These are phyloP conservation scores for Coemansia aciculifera DNA, from an alignment of 192 early-diverging fungal species.

Conservation along the genomic window DNA sequence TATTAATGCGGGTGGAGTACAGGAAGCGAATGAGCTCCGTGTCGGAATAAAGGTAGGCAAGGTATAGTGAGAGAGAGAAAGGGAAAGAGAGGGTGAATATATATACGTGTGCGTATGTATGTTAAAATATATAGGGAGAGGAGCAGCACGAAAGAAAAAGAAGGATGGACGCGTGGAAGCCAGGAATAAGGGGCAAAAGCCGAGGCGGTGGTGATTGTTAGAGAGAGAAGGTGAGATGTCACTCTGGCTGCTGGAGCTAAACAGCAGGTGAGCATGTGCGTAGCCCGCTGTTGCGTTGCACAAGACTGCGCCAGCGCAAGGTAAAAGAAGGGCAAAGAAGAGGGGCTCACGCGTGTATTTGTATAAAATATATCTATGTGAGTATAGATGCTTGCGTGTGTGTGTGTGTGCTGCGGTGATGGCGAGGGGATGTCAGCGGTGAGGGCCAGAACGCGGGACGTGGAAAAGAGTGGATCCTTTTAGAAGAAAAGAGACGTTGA, in stretches of 20 bases:
- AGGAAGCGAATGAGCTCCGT: neutral
- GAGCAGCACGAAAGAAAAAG: slow-evolving; percentile 8
- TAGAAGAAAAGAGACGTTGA: neutral
- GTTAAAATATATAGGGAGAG: slow-evolving; percentile 6
- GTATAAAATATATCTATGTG: neutral
- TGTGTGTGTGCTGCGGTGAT: slow-evolving; percentile 2
- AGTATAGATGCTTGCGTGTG: neutral
- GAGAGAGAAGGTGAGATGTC: slow-evolving; percentile 35
- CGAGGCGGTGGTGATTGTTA: slow-evolving; percentile 32
- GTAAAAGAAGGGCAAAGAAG: neutral
- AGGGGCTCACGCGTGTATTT: neutral
- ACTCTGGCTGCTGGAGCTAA: slow-evolving; percentile 28
- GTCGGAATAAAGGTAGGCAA: neutral
- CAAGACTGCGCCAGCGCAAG: slow-evolving; percentile 11
- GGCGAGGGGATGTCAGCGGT: neutral
- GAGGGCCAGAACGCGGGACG: neutral
- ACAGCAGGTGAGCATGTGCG: slow-evolving; percentile 20
- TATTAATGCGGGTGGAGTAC: slow-evolving; percentile 4
- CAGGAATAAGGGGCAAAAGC: neutral
- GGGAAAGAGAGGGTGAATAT: neutral
- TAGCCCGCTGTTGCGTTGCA: slow-evolving; percentile 11
- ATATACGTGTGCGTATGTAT: neutral
- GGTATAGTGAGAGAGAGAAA: neutral
- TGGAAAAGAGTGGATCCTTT: neutral
- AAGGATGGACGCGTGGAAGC: neutral